Evolutionary conservation across 2,329 filamentous ascomycete species (phyloP).

Genomic region (Dryadomyces quercivorus): DNA sequence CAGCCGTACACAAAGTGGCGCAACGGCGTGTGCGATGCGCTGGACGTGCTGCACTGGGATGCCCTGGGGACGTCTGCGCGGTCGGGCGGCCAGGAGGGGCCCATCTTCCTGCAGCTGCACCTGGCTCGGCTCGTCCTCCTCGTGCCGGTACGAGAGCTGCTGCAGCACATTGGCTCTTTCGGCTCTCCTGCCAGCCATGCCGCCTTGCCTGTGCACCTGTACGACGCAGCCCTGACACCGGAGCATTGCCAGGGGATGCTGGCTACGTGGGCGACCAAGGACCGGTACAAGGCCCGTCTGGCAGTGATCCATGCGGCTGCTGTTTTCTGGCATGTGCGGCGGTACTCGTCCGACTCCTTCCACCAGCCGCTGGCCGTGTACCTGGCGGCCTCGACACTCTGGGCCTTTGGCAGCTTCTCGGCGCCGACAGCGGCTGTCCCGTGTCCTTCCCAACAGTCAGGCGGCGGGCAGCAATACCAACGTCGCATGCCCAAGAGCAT

Average conservation of each 20-base stretch:
- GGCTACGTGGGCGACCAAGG: slow-evolving; percentile 34
- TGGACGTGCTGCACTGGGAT: slow-evolving; percentile 30
- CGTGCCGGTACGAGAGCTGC: slow-evolving; percentile 21
- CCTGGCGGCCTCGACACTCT: slow-evolving; percentile 31
- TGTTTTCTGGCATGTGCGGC: slow-evolving; percentile 37
- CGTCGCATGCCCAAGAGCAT: not conserved
- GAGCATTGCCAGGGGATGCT: slow-evolving; percentile 19
- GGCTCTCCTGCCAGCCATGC: not conserved
- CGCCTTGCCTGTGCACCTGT: not conserved
- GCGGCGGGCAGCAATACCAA: not conserved
- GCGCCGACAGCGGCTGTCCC: not conserved
- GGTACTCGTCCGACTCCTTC: slow-evolving; percentile 34
- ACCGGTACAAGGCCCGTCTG: slow-evolving; percentile 44
- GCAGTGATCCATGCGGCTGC: slow-evolving; percentile 41
- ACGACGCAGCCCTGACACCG: not conserved
- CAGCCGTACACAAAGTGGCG: slow-evolving; percentile 24
- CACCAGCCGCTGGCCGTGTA: slow-evolving; percentile 32
- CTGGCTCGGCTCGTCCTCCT: slow-evolving; percentile 27
- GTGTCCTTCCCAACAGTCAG: not conserved
- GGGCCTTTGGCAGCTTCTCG: slow-evolving; percentile 23
- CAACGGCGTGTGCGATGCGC: slow-evolving; percentile 27
- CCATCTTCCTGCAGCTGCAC: slow-evolving; percentile 28
- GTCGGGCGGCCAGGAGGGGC: slow-evolving; percentile 27
- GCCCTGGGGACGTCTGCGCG: slow-evolving; percentile 26
- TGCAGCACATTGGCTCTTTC: not conserved